These are phyloP conservation scores for Apiotrichum laibachii DNA, from an alignment of 1,284 basidiomycete genomes.

Conservation along the genomic window DNA sequence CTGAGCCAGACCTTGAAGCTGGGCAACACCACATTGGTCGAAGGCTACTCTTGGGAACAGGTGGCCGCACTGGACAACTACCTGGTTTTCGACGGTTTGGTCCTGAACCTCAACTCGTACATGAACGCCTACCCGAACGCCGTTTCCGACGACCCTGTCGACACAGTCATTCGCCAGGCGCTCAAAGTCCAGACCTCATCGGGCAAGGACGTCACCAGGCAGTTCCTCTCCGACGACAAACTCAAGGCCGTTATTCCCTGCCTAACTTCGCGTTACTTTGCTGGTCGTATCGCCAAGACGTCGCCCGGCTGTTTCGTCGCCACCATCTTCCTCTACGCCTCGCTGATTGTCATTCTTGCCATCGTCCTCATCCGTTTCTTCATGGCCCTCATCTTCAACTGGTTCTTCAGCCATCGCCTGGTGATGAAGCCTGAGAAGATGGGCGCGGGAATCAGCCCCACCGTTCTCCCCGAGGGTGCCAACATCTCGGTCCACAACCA, in stretches of 20 bases:
- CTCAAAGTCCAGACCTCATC: conserved; percentile 58
- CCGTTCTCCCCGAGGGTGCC: conserved; percentile 91
- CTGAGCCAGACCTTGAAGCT: conserved; percentile 63
- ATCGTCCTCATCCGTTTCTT: conserved; percentile 87
- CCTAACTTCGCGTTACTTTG: conserved; percentile 77
- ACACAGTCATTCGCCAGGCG: conserved; percentile 75
- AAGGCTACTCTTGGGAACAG: conserved; percentile 87
- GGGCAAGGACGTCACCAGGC: conserved; percentile 84
- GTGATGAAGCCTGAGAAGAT: conserved; percentile 72
- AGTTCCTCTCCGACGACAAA: conserved; percentile 71
- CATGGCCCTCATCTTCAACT: conserved; percentile 96
- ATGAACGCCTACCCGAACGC: conserved; percentile 63
- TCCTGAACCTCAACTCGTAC: conserved; percentile 91
- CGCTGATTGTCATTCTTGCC: conserved; percentile 84
- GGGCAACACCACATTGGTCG: conserved; percentile 62
- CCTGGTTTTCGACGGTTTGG: conserved; percentile 86
- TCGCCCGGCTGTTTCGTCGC: conserved; percentile 94
- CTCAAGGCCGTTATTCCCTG: conserved; percentile 71
- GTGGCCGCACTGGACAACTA: conserved; percentile 67
- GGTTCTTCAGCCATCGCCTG: conserved; percentile 82
- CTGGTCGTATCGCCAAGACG: conserved; percentile 94
- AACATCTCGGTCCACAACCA: conserved; percentile 83
- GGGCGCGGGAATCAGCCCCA: conserved; percentile 79
- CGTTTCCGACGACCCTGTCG: conserved; percentile 66
- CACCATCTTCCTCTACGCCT: conserved; percentile 83